Percentiles rank a stretch among this genome's conserved stretches.
Evolutionary conservation across 192 early-diverging fungal species (phyloP).

Genomic region (Podila minutissima): DNA sequence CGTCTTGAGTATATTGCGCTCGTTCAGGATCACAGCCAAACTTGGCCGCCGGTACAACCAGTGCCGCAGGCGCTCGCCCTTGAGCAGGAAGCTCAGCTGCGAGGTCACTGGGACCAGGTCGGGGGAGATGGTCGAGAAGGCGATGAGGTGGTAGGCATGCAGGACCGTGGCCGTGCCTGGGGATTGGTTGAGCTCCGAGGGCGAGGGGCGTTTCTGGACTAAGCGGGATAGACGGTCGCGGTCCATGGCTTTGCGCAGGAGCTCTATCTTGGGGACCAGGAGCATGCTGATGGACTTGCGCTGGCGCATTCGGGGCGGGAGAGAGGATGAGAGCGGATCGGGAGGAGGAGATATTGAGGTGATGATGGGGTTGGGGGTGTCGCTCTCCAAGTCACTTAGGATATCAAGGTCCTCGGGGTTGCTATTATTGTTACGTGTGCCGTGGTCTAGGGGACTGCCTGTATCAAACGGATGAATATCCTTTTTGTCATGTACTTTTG

Average conservation of each 20-base stretch:
- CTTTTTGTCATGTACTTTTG: too few species aligned
- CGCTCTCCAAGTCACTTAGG: too few species aligned
- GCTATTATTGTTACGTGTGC: too few species aligned
- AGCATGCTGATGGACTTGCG: slow-evolving; percentile 27
- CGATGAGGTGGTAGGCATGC: slow-evolving; percentile 27
- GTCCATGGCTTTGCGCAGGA: slow-evolving; percentile 24
- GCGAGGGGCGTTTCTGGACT: slow-evolving; percentile 30
- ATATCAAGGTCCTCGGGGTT: too few species aligned
- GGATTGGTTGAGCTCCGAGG: slow-evolving; percentile 23
- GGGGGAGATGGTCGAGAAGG: slow-evolving; percentile 11
- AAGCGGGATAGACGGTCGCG: slow-evolving; percentile 30
- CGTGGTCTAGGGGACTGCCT: too few species aligned
- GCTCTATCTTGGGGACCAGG: slow-evolving; percentile 30
- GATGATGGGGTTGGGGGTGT: background rate
- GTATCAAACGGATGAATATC: too few species aligned
- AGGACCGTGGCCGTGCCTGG: slow-evolving; percentile 21
- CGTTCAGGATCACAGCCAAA: slow-evolving; percentile 26
- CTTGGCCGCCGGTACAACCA: slow-evolving; percentile 29
- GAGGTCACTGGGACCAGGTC: slow-evolving; percentile 20
- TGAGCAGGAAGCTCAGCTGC: slow-evolving; percentile 26
- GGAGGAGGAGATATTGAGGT: background rate
- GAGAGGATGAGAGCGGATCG: background rate
- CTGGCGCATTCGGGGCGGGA: background rate
- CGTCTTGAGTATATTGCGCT: slow-evolving; percentile 23
- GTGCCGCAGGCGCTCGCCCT: slow-evolving; percentile 24